These are phyloP conservation scores for Periglandula ipomoeae DNA, from an alignment of 2,329 filamentous ascomycete genomes.

Conservation along the genomic window DNA sequence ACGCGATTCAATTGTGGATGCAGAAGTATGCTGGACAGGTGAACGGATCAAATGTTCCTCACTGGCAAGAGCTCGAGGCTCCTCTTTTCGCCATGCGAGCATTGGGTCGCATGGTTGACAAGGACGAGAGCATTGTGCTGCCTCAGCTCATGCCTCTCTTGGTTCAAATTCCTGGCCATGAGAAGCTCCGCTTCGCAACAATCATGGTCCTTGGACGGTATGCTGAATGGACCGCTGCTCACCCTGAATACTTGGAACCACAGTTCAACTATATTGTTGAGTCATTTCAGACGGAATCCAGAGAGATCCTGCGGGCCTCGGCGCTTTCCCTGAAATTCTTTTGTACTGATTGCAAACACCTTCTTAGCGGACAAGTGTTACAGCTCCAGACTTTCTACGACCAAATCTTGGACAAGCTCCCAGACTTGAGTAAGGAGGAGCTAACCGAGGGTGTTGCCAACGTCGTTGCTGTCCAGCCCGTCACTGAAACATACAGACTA, in stretches of 20 bases:
- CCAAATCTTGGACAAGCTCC: slow-evolving; percentile 76
- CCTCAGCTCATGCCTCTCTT: slow-evolving; percentile 88
- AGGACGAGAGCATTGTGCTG: slow-evolving; percentile 77
- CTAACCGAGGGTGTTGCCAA: slow-evolving; percentile 91
- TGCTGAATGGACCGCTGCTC: slow-evolving; percentile 93
- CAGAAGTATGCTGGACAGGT: slow-evolving; percentile 70
- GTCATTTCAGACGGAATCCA: slow-evolving; percentile 80
- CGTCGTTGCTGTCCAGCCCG: slow-evolving; percentile 79
- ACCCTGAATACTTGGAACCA: slow-evolving; percentile 82
- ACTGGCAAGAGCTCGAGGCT: slow-evolving; percentile 95
- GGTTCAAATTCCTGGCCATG: slow-evolving; percentile 87
- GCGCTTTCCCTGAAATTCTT: slow-evolving; percentile 95
- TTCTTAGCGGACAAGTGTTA: slow-evolving; percentile 72
- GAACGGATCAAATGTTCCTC: slow-evolving; percentile 65
- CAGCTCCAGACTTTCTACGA: slow-evolving; percentile 92
- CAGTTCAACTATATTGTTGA: slow-evolving; percentile 95
- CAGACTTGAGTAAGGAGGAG: slow-evolving; percentile 83
- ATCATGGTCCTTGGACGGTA: slow-evolving; percentile 97
- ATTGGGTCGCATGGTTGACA: slow-evolving; percentile 92
- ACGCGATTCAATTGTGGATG: slow-evolving; percentile 82
- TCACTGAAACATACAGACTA: slow-evolving; percentile 69
- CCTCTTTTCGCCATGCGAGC: slow-evolving; percentile 92
- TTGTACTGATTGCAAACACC: slow-evolving; percentile 85
- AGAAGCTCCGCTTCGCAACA: slow-evolving; percentile 96
- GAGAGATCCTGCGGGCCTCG: slow-evolving; percentile 83